Conservation (phyloP, 306 rosid species). For the Hippophae gyantsensis region DNA sequence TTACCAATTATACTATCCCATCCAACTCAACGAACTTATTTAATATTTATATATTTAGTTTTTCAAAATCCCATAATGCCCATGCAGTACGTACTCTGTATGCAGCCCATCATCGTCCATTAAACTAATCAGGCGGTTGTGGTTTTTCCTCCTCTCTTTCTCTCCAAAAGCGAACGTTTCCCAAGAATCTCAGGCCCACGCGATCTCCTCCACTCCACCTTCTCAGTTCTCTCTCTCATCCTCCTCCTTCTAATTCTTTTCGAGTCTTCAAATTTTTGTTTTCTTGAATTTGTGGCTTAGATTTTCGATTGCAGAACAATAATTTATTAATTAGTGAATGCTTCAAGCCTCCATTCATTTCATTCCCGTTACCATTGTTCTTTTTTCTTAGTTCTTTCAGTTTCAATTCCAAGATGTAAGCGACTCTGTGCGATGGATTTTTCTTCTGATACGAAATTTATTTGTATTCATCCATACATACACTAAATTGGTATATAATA, state of each 20-base stretch:
- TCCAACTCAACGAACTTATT: too few relatives aligned
- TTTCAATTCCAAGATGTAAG: slow-evolving; percentile 13
- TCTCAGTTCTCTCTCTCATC: not conserved
- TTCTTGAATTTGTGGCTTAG: not conserved
- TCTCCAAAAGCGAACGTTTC: slow-evolving; percentile 5
- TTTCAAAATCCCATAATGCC: not conserved
- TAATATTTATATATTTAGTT: too few relatives aligned
- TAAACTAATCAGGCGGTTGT: slow-evolving; percentile 10
- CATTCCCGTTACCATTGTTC: not conserved
- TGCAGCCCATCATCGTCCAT: slow-evolving; percentile 20
- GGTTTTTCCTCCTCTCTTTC: not conserved
- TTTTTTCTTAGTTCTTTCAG: not conserved
- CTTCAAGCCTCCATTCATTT: not conserved
- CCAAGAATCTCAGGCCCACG: slow-evolving; percentile 34
- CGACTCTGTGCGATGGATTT: not conserved
- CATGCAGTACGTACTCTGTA: slow-evolving; percentile 21
- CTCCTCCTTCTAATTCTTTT: not conserved
- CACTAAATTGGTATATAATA: not conserved
- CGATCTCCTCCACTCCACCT: slow-evolving; percentile 21
- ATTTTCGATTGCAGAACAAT: not conserved
- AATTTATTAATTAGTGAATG: not conserved
- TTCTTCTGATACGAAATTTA: not conserved
- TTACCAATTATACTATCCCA: too few relatives aligned
- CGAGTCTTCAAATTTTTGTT: not conserved
- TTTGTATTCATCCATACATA: not conserved